phyloP scores from a whole-genome alignment of 352 stramenopile species.

The Phytophthora multivora region DNA sequence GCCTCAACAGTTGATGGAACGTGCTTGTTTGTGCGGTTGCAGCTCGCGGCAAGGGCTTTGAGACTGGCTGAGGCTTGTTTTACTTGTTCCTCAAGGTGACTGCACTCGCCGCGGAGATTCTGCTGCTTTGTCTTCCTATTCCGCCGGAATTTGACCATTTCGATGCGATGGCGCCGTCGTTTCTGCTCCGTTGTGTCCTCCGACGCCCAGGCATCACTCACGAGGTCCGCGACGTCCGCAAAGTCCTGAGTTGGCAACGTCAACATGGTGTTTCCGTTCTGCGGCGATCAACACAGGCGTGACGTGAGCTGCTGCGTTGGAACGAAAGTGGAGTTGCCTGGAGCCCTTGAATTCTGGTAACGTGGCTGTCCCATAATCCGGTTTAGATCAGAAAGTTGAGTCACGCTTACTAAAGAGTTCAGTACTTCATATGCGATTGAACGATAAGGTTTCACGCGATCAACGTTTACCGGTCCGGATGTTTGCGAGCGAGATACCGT shows the following conservation, averaged over 20 bases:
- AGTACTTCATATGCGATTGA: no score
- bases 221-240: not conserved
- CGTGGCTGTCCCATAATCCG: no score
- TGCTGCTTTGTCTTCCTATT: conserved; percentile 37
- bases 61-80: conserved; percentile 15
- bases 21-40: not conserved
- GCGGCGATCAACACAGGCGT: not conserved
- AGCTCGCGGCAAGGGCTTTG: conserved; percentile 9
- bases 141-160: conserved; percentile 42
- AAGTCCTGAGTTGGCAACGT: not conserved
- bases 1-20: not conserved
- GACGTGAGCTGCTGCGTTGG: not conserved
- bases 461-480: conserved; percentile 1
- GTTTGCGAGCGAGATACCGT: not conserved
- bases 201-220: not conserved
- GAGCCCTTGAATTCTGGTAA: no score
- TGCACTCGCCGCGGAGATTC: conserved; percentile 21
- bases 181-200: conserved; percentile 35
- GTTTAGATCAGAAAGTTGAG: not conserved
- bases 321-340: no score
- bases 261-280: not conserved
- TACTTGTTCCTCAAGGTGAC: conserved; percentile 26
- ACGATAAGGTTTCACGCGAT: not conserved
- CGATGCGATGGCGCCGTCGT: conserved; percentile 33
- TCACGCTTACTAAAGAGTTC: not conserved